Evolutionary conservation across 2,329 filamentous ascomycete genomes (phyloP).

Genomic region (Monosporascus sp.): DNA sequence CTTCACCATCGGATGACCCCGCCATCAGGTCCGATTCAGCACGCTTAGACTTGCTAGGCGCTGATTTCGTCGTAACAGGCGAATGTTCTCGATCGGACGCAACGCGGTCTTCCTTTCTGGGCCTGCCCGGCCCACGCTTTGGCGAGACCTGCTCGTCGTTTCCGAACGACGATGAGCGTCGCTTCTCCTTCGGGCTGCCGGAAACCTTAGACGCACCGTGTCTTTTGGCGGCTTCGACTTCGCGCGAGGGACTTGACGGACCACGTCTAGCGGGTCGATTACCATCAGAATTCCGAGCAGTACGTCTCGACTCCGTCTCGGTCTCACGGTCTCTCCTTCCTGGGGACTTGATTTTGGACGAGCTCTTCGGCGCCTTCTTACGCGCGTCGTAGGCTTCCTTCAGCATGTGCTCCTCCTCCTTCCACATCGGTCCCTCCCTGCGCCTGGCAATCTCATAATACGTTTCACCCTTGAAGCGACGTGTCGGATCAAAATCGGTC

Average conservation of each 20-base stretch:
- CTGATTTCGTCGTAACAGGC: slow-evolving; percentile 39
- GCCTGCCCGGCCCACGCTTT: slow-evolving; percentile 47
- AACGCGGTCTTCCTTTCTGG: slow-evolving; percentile 49
- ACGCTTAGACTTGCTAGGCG: slow-evolving; percentile 43
- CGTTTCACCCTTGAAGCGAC: slow-evolving; percentile 67
- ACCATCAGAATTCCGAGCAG: slow-evolving; percentile 36
- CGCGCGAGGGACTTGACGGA: slow-evolving; percentile 42
- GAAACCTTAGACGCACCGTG: slow-evolving; percentile 26
- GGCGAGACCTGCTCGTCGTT: slow-evolving; percentile 42
- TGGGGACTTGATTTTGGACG: slow-evolving; percentile 46
- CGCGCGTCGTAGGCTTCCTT: slow-evolving; percentile 69
- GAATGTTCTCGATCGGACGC: slow-evolving; percentile 50
- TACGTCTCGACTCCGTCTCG: slow-evolving; percentile 37
- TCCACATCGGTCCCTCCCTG: slow-evolving; percentile 80
- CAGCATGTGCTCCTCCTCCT: slow-evolving; percentile 76
- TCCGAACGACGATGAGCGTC: slow-evolving; percentile 36
- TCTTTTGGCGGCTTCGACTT: slow-evolving; percentile 41
- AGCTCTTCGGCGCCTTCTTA: slow-evolving; percentile 45
- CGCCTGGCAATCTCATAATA: slow-evolving; percentile 85
- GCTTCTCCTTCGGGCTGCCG: slow-evolving; percentile 45
- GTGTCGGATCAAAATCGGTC: slow-evolving; percentile 74
- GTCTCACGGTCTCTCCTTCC: slow-evolving; percentile 32
- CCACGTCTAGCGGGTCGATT: slow-evolving; percentile 38
- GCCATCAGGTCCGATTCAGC: slow-evolving; percentile 48
- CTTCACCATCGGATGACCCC: slow-evolving; percentile 51